Conservation (phyloP, 345 rosid genomes). For the Aegle marmelos region DNA sequence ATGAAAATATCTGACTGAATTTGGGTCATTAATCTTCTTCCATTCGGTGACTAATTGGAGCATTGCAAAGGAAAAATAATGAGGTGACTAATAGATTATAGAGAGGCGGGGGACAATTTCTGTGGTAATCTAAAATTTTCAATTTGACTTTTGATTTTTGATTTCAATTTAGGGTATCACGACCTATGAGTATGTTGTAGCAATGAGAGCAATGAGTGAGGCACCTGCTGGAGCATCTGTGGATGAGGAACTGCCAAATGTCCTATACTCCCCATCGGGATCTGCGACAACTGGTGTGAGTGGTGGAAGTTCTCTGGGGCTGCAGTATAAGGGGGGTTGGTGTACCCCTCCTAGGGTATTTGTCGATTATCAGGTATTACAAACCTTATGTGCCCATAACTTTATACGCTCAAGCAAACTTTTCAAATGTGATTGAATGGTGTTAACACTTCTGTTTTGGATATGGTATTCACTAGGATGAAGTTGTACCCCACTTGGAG, state of each 20-base stretch:
- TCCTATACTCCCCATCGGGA: constrained; percentile 77
- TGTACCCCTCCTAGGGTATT: constrained; percentile 96
- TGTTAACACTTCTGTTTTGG: background rate
- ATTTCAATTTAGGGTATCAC: constrained; percentile 68
- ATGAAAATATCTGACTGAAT: background rate
- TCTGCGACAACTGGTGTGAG: constrained; percentile 89
- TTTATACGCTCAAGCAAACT: background rate
- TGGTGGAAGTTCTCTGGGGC: constrained; percentile 85
- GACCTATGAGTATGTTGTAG: constrained; percentile 87
- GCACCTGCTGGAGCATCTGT: constrained; percentile 74
- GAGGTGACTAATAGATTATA: background rate
- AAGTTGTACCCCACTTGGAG: constrained; percentile 92
- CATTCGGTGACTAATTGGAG: background rate
- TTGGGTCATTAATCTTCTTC: background rate
- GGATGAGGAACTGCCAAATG: constrained; percentile 63
- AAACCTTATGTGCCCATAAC: background rate
- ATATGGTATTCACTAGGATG: constrained; percentile 55
- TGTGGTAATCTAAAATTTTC: background rate
- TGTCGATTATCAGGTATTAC: constrained; percentile 84
- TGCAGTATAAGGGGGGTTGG: constrained; percentile 87
- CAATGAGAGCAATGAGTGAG: constrained; percentile 93
- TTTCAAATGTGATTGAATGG: background rate
- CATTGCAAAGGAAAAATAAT: background rate
- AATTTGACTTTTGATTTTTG: background rate
- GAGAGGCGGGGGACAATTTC: background rate